Conservation (phyloP, 352 stramenopile species). For the Phytophthora litchii region DNA sequence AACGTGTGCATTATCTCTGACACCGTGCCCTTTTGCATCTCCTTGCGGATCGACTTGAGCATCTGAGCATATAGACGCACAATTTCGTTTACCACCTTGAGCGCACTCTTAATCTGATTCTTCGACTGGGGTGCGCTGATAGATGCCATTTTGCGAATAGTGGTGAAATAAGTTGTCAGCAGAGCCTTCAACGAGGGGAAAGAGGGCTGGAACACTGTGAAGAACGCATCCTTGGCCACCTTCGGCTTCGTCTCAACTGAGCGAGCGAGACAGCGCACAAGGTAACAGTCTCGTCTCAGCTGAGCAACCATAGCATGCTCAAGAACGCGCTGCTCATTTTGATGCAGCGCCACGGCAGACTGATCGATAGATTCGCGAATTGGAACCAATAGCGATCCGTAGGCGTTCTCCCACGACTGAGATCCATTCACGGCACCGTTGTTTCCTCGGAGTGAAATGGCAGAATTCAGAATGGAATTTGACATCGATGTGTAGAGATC, state of each 20-base stretch:
- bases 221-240: conserved; percentile 76
- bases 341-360: conserved; percentile 67
- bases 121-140: conserved; percentile 38
- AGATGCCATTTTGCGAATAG: conserved; percentile 58
- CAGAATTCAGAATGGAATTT: conserved; percentile 79
- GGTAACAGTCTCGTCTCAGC: conserved; percentile 70
- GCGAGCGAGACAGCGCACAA: conserved; percentile 69
- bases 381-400: conserved; percentile 64
- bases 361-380: conserved; percentile 75
- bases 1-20: conserved; percentile 77
- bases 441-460: conserved; percentile 63
- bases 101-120: conserved; percentile 59
- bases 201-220: conserved; percentile 56
- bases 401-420: conserved; percentile 59
- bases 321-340: conserved; percentile 75
- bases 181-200: conserved; percentile 69
- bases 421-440: conserved; percentile 21
- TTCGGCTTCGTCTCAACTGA: conserved; percentile 82
- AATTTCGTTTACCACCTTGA: conserved; percentile 85
- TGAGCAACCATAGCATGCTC: conserved; percentile 69
- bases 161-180: conserved; percentile 72
- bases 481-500: conserved; percentile 84
- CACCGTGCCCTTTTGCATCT: conserved; percentile 81
- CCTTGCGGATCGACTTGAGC: conserved; percentile 82
- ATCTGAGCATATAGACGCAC: conserved; percentile 77